Percentiles rank a stretch among this genome's conserved stretches.
phyloP scores from a whole-genome alignment of 2,329 filamentous ascomycete genomes.

The Talaromyces sp. region DNA sequence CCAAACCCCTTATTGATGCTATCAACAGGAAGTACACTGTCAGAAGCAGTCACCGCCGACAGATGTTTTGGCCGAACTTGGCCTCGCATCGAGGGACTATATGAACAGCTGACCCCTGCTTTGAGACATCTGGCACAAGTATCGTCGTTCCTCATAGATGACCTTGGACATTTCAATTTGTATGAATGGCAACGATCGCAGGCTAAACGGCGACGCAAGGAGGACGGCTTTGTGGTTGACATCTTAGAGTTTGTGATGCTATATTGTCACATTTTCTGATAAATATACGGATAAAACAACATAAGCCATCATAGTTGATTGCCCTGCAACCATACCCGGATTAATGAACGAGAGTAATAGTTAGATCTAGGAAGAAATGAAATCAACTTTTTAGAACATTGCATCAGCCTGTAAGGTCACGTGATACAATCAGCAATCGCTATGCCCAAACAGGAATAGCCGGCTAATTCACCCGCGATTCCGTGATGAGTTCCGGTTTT shows the following conservation, averaged over 20 bases:
- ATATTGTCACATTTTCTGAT: background rate
- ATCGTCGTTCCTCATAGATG: background rate
- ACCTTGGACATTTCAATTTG: constrained; percentile 17
- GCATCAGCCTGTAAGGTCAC: constrained; percentile 2
- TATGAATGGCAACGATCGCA: constrained; percentile 19
- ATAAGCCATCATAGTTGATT: background rate
- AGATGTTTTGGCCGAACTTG: constrained; percentile 11
- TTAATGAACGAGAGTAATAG: background rate
- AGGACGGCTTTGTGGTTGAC: constrained; percentile 1
- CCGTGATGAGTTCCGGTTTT: constrained; percentile 21
- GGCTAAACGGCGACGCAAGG: constrained; percentile 16
- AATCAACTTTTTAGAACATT: background rate
- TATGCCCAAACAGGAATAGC: constrained; percentile 16
- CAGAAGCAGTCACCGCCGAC: background rate
- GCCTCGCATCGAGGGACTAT: constrained; percentile 18
- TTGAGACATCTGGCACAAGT: constrained; percentile 13
- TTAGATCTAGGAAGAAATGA: background rate
- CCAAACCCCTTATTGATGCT: background rate
- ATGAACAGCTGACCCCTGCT: constrained; percentile 10
- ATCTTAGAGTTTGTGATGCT: background rate
- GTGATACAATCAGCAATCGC: background rate
- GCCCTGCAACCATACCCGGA: background rate
- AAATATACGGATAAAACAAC: background rate
- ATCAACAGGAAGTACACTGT: background rate
- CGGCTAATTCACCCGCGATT: background rate